Evolutionary conservation across 2,329 filamentous ascomycete genomes (phyloP), one percentile per base, ranked within the genome.

Genomic region (Hyphodiscus sp.): DNA sequence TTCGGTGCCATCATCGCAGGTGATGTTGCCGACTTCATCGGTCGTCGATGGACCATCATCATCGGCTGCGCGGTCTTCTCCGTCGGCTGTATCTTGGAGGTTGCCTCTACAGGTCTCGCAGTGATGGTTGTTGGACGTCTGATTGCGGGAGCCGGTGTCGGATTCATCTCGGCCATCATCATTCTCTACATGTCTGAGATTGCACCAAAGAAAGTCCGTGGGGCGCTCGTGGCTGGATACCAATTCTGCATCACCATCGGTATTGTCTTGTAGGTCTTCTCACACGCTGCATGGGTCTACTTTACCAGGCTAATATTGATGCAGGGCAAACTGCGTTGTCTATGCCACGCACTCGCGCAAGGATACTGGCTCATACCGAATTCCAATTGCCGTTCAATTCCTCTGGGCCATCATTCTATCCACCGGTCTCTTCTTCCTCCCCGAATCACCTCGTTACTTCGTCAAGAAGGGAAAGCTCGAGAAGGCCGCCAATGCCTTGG

Each of bases 221-320:
- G 87, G 66, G 84, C 87, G 51, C 79, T 91, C 48, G 88, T 92
- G 16, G 82, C 86, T 1, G 86, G 86, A 4, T 91, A 91, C 74
- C 87, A 91, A 68, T 91, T 91, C 76, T 89, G 83, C 70, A 85
- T 91, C 69, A 91, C 87, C 57, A 79, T 91, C 59, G 89, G 89
- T 72, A 74, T 94, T 59, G 75, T 92, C 68, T 71, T 92, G 55
- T 26, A 8, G 8, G 23, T 26, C 23, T 26, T 26, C 23, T 3
- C 4, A 26, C 8, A 26, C 3, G n/a, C n/a, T n/a, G n/a, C n/a
- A 26, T 8, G 8, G 8, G 23, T 26, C 8, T 26, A 8, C 8
- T 26, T 26, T 8, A 26, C 3, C 4, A 4, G 3, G 23, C 23
- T 26, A 26, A 26, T 26, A 26, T 26, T 4, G 23, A 26, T 26